A percentile compares a stretch with the other conserved stretches of the same genome.
These are phyloP conservation scores for Colletotrichum eleusines DNA, from an alignment of 2,329 filamentous ascomycete genomes.

Conservation along the genomic window DNA sequence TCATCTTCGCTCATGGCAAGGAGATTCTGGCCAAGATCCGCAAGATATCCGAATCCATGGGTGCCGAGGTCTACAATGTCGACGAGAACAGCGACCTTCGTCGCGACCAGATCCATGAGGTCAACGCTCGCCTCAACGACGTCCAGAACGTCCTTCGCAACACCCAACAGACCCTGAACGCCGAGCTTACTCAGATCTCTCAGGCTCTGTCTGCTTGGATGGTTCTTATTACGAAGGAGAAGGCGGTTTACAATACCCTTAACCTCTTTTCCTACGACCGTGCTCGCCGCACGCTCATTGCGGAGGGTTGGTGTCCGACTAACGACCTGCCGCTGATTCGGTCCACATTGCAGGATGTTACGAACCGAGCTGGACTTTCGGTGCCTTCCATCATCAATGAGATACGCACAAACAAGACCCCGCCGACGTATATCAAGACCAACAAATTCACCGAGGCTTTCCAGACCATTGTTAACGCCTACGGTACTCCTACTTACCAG, in stretches of 20 bases:
- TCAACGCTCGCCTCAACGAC: conserved; percentile 92
- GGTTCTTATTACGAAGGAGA: conserved; percentile 97
- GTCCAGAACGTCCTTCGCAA: conserved; percentile 93
- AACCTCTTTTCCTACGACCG: conserved; percentile 98
- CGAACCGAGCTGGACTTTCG: conserved; percentile 93
- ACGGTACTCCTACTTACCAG: conserved; percentile 96
- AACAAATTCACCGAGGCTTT: conserved; percentile 99
- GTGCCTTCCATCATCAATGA: conserved; percentile 99
- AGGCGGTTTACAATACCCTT: conserved; percentile 94
- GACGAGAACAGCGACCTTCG: conserved; percentile 97
- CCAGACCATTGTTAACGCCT: conserved; percentile 98
- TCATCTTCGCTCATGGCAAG: conserved; percentile 98
- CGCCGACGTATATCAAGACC: conserved; percentile 96
- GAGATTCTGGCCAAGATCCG: conserved; percentile 98
- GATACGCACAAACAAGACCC: conserved; percentile 96
- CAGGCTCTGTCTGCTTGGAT: conserved; percentile 96
- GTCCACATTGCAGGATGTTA: conserved; percentile 94
- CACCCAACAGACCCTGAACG: conserved; percentile 93
- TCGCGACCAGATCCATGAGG: conserved; percentile 95
- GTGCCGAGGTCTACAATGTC: conserved; percentile 94
- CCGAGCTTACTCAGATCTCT: conserved; percentile 92
- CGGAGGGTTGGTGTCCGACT: conserved; percentile 96
- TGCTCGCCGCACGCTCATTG: conserved; percentile 94
- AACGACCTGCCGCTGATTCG: conserved; percentile 91
- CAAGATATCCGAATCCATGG: conserved; percentile 98